Conservation (phyloP, 371 early-diverging fungal species). For the Thermomucor indicae-seudaticae region DNA sequence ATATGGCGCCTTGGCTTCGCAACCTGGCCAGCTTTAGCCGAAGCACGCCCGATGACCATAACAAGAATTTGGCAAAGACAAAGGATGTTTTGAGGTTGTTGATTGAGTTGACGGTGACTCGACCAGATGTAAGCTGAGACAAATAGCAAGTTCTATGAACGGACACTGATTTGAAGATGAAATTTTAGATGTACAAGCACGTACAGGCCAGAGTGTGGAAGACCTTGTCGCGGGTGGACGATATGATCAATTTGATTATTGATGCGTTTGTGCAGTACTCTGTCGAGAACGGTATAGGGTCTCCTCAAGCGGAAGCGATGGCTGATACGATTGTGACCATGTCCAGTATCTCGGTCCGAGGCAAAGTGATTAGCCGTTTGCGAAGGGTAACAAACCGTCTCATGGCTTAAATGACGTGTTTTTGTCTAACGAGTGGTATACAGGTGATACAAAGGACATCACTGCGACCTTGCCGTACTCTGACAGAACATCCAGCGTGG, state of each 20-base stretch:
- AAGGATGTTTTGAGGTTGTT: slow-evolving; percentile 71
- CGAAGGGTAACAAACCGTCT: slow-evolving; percentile 54
- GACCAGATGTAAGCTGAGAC: slow-evolving; percentile 51
- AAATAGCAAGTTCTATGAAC: background rate
- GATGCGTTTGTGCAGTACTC: slow-evolving; percentile 79
- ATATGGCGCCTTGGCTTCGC: slow-evolving; percentile 86
- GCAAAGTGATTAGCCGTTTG: slow-evolving; percentile 76
- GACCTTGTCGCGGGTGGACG: slow-evolving; percentile 72
- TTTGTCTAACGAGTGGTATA: too few species aligned
- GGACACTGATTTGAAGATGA: slow-evolving; percentile 3
- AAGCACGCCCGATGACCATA: slow-evolving; percentile 42
- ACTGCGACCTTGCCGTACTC: slow-evolving; percentile 58
- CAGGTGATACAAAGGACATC: slow-evolving; percentile 69
- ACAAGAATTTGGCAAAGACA: slow-evolving; percentile 54
- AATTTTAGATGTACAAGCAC: slow-evolving; percentile 51
- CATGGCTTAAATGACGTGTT: background rate
- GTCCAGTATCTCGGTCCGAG: slow-evolving; percentile 74
- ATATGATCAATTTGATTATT: slow-evolving; percentile 71
- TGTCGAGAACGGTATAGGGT: slow-evolving; percentile 75
- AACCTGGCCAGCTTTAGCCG: slow-evolving; percentile 68
- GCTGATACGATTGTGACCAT: slow-evolving; percentile 85
- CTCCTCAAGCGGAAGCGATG: slow-evolving; percentile 76
- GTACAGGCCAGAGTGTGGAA: slow-evolving; percentile 85
- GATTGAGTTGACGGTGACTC: slow-evolving; percentile 78
- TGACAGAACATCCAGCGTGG: slow-evolving; percentile 84